These are phyloP conservation scores for Calonectria hawksworthii DNA, from an alignment of 2,329 filamentous ascomycete species.

Conservation along the genomic window DNA sequence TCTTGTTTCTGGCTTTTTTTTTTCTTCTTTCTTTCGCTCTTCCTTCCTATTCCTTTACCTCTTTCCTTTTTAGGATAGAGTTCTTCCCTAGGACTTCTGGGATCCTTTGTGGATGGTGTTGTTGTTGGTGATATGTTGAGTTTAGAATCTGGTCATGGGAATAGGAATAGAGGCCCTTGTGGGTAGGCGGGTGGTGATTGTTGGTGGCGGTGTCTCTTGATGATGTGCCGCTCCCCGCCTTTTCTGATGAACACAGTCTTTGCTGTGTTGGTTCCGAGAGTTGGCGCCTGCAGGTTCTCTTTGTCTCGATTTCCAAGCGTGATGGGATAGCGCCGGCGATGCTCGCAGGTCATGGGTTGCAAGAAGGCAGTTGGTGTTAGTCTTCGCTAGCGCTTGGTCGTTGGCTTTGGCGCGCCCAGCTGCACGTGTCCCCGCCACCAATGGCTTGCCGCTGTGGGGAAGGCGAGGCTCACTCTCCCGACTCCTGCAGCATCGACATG, in stretches of 20 bases:
- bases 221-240: background rate
- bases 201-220: background rate
- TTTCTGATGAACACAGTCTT: background rate
- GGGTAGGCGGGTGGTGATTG: background rate
- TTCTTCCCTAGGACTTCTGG: background rate
- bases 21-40: background rate
- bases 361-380: background rate
- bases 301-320: background rate
- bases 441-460: background rate
- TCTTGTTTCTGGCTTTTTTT: background rate
- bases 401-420: background rate
- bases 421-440: conserved; percentile 1
- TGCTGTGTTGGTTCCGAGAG: background rate
- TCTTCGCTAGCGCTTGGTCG: background rate
- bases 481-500: background rate
- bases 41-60: background rate
- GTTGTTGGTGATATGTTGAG: background rate
- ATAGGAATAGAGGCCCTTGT: background rate
- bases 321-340: background rate
- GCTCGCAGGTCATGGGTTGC: background rate
- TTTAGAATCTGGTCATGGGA: background rate
- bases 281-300: background rate
- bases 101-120: background rate
- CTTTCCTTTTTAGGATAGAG: background rate
- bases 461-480: background rate